Evolutionary conservation across 2,329 filamentous ascomycete genomes (phyloP), one percentile per base, ranked within the genome.

Genomic region (Pseudogymnoascus sp.): DNA sequence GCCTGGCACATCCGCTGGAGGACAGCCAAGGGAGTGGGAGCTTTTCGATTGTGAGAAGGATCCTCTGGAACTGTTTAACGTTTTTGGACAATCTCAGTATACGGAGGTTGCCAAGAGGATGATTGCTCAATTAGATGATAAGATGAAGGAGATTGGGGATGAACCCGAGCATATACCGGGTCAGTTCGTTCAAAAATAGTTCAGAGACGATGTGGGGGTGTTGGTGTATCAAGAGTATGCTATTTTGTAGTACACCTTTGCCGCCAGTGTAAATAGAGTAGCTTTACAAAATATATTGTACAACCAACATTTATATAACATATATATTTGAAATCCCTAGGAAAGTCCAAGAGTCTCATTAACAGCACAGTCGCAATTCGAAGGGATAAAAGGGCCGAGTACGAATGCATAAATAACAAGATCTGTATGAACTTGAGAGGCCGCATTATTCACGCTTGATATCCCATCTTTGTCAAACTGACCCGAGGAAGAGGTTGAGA

Each of bases 71-170:
- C 65, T 81, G 34, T 80, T 82, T 65, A 81, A 81, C 61, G 67
- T 73, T 16, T 81, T 82, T 56, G 5, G 71, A 2, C 75, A 81
- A 0, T 63, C 70, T 0, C 66, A 69, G 40, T 80, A 80, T 65
- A 34, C 59, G 4, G 70, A 75, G 1, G 71, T 78, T 1, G 75
- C 80, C 0, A 65, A 66, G 63, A 62, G 68, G 0, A 81, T 82
- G 78, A 79, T 73, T 0, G 62, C 37, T 56, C 64, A 78, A 65
- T 63, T 82, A 40, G 78, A 81, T 63, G 66, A 70, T 4, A 83
- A 83, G 73, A 83, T 83, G 81, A 72, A 68, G 3, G 76, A 82
- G 65, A 82, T 82, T 70, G 80, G 81, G 0, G 81, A 82, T 66
- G 77, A 77, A 61, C 75, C 75, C 4, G 70, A 74, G 6, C 75